phyloP scores from a whole-genome alignment of 129 eudicot species.

The Oenanthe sinensis region DNA sequence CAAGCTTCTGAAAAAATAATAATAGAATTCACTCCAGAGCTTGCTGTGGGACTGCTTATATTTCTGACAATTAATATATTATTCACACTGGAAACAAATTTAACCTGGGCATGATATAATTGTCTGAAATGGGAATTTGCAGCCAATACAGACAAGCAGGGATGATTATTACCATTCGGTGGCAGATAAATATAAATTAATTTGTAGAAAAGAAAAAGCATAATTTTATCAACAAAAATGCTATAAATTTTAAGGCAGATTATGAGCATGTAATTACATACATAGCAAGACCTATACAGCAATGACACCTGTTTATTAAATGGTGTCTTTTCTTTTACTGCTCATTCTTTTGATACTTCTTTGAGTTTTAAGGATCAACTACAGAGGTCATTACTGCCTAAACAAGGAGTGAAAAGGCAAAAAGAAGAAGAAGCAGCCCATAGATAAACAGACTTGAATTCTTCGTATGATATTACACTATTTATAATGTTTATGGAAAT shows the following conservation, averaged over 20 bases:
- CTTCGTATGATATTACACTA: background rate
- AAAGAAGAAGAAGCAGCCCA: too few species aligned
- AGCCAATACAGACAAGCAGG: background rate
- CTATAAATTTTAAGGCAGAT: background rate
- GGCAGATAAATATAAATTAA: background rate
- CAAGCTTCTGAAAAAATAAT: slow-evolving; percentile 40
- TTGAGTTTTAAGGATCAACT: background rate
- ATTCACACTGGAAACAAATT: background rate
- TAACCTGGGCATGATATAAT: background rate
- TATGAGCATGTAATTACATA: background rate
- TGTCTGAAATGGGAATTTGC: background rate
- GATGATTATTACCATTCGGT: background rate
- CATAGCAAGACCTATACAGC: background rate
- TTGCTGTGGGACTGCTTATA: background rate
- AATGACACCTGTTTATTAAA: background rate
- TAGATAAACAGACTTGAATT: too few species aligned
- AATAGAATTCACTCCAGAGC: background rate
- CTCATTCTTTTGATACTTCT: background rate
- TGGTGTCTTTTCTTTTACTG: background rate
- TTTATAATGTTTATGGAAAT: background rate
- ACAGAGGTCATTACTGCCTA: background rate
- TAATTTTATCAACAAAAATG: too few species aligned
- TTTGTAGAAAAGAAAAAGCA: background rate
- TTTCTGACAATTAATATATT: background rate
- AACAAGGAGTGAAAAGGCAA: background rate